Conservation (phyloP, 208 protist species). For the Balamuthia mandrillaris region DNA sequence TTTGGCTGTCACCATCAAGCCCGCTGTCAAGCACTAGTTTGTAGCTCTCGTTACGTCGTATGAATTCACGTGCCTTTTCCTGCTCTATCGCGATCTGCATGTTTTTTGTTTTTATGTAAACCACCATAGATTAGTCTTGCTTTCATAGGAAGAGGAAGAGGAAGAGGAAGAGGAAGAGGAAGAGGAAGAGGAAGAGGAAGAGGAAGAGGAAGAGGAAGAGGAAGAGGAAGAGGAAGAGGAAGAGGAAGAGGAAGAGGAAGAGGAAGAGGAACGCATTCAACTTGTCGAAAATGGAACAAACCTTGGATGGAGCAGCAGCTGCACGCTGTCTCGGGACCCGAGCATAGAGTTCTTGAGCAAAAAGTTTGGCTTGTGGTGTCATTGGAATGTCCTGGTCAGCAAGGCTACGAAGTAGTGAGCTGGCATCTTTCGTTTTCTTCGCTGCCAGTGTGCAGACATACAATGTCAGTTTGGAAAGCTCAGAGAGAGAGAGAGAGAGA, state of each 20-base stretch:
- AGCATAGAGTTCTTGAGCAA: not conserved
- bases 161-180: not conserved
- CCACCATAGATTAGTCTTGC: not conserved
- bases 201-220: not conserved
- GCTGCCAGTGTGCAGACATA: not conserved
- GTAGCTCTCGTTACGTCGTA: not conserved
- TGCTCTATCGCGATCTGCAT: not conserved
- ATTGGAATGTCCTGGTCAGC: not conserved
- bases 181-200: not conserved
- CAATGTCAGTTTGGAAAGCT: not conserved
- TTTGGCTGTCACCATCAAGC: no score
- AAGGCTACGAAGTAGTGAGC: not conserved
- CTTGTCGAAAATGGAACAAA: not conserved
- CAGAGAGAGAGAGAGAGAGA: not conserved
- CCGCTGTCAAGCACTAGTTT: slow-evolving; percentile 24
- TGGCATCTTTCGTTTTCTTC: not conserved
- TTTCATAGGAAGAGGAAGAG: not conserved
- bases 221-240: not conserved
- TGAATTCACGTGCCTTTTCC: not conserved
- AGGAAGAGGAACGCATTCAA: not conserved
- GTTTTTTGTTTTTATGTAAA: not conserved
- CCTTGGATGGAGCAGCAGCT: no score
- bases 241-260: not conserved
- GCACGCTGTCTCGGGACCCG: no score
- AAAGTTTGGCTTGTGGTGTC: not conserved